phyloP scores from a whole-genome alignment of 2,329 filamentous ascomycete species.

The Aureobasidium sp. region DNA sequence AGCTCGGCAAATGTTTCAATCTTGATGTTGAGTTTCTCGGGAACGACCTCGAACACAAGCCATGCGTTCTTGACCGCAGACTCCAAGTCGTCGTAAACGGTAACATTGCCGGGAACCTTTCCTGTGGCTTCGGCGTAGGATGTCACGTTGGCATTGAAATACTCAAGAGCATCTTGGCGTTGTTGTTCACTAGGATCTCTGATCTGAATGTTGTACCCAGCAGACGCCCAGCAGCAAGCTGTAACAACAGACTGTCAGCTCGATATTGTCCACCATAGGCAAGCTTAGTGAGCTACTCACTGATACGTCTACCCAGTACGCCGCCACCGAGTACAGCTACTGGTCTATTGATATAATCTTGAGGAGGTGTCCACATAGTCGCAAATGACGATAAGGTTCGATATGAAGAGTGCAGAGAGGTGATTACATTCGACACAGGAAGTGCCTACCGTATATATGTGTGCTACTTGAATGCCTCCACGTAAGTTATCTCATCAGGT shows the following conservation, averaged over 20 bases:
- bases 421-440: neutral
- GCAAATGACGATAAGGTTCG: neutral
- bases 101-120: constrained; percentile 23
- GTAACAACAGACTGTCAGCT: neutral
- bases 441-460: neutral
- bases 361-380: constrained; percentile 33
- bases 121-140: constrained; percentile 11
- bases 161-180: constrained; percentile 33
- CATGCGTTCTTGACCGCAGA: constrained; percentile 41
- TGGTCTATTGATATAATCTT: constrained; percentile 23
- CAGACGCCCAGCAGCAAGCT: constrained; percentile 32
- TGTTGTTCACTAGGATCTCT: constrained; percentile 37
- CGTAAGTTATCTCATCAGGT: neutral
- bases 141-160: constrained; percentile 33
- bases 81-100: constrained; percentile 32
- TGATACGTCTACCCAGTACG: constrained; percentile 39
- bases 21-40: constrained; percentile 46
- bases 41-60: constrained; percentile 49
- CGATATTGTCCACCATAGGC: neutral
- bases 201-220: constrained; percentile 39
- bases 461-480: neutral
- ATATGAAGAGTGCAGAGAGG: neutral
- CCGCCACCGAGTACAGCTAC: constrained; percentile 38
- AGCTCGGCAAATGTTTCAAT: constrained; percentile 41
- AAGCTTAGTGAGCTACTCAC: neutral